Conservation (phyloP, 352 stramenopile species). For the Thraustochytrium sp. region DNA sequence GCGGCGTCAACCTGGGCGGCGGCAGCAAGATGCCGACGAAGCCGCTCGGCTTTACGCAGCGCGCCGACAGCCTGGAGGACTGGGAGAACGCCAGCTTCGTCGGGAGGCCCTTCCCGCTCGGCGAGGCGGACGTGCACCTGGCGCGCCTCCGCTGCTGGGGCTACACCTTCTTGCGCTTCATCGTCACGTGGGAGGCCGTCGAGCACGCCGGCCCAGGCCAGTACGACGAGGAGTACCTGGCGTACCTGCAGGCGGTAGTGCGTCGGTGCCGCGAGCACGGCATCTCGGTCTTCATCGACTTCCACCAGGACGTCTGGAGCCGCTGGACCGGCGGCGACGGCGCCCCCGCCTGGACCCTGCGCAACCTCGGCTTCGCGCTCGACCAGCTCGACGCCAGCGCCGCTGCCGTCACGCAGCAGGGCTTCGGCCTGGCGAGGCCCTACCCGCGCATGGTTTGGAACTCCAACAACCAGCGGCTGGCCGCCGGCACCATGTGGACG, state of each 20-base stretch:
- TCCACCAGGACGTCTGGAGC: conserved; percentile 83
- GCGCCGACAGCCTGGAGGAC: conserved; percentile 58
- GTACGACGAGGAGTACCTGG: conserved; percentile 74
- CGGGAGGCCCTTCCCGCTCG: conserved; percentile 70
- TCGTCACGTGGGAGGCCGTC: conserved; percentile 81
- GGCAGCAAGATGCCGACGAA: conserved; percentile 71
- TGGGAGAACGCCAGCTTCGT: conserved; percentile 63
- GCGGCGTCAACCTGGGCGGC: conserved; percentile 76
- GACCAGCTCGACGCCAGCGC: conserved; percentile 66
- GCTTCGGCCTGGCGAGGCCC: background rate
- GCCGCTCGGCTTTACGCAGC: conserved; percentile 48
- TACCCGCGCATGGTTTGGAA: conserved; percentile 80
- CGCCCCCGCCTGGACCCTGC: conserved; percentile 76
- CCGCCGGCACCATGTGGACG: conserved; percentile 79
- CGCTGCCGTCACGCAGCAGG: conserved; percentile 56
- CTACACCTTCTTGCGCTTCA: conserved; percentile 69
- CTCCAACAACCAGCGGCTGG: conserved; percentile 82
- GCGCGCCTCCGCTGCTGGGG: conserved; percentile 68
- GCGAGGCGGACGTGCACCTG: conserved; percentile 70
- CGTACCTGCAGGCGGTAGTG: conserved; percentile 65
- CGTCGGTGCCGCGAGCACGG: conserved; percentile 59
- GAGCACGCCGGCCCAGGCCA: conserved; percentile 69
- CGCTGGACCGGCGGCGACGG: conserved; percentile 78
- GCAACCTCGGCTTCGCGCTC: conserved; percentile 66
- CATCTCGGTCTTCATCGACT: conserved; percentile 78